Evolutionary conservation across 768 basidiomycete species (phyloP).

Genomic region (Crassisporium funariophilum): DNA sequence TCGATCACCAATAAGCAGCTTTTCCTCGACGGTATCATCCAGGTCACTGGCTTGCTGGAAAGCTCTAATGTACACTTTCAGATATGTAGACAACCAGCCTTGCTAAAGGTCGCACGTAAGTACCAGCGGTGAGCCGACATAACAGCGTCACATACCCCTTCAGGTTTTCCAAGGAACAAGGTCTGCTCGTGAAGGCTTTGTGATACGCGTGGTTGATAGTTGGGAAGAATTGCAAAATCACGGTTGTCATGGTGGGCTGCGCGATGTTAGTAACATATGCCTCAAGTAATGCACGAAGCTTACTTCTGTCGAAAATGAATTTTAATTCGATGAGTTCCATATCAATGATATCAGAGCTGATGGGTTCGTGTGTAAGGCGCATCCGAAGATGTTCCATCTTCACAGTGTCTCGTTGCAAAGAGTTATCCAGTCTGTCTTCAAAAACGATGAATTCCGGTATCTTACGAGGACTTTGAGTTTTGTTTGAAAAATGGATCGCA

Average conservation of each 20-base stretch:
- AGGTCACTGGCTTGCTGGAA: constrained; percentile 81
- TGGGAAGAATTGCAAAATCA: constrained; percentile 76
- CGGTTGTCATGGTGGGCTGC: constrained; percentile 86
- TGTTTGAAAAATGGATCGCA: neutral
- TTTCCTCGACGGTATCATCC: constrained; percentile 80
- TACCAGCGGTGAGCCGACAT: no score
- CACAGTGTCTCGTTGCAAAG: constrained; percentile 79
- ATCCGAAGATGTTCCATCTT: constrained; percentile 86
- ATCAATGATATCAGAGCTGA: constrained; percentile 72
- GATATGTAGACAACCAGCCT: constrained; percentile 71
- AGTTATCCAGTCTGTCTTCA: constrained; percentile 80
- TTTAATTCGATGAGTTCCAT: constrained; percentile 85
- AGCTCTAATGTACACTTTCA: constrained; percentile 77
- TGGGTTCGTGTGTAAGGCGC: constrained; percentile 73
- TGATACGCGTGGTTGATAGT: constrained; percentile 66
- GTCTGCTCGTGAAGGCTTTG: constrained; percentile 68
- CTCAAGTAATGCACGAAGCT: constrained; percentile 22
- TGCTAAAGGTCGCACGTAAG: no score
- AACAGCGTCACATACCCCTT: constrained; percentile 62
- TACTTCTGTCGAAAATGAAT: constrained; percentile 78
- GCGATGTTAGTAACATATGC: constrained; percentile 10
- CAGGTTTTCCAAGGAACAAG: constrained; percentile 58
- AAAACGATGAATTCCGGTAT: constrained; percentile 85
- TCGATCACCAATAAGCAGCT: constrained; percentile 77
- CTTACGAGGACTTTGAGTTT: constrained; percentile 35